Conservation (phyloP, 2,329 filamentous ascomycete species). For the Fragosphaeria purpurea region DNA sequence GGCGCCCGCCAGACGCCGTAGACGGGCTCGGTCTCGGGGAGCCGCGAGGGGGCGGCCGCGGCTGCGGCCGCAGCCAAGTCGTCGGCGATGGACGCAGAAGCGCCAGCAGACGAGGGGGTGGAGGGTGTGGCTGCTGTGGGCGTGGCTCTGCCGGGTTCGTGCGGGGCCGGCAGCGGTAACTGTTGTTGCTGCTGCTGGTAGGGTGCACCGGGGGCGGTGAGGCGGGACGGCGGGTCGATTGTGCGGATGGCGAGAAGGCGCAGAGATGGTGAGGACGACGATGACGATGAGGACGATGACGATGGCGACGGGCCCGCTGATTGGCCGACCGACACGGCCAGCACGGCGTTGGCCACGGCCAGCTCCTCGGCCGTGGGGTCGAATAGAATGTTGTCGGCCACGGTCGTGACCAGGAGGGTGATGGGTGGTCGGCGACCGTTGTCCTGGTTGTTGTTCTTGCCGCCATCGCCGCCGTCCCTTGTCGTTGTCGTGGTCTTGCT, state of each 20-base stretch:
- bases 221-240: constrained; percentile 62
- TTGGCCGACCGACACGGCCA: constrained; percentile 72
- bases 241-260: constrained; percentile 60
- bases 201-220: constrained; percentile 61
- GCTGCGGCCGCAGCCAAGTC: constrained; percentile 23
- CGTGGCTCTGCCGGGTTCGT: constrained; percentile 28
- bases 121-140: not conserved
- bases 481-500: not conserved
- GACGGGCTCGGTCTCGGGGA: constrained; percentile 43
- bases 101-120: no score
- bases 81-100: no score
- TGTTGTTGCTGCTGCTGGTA: constrained; percentile 36
- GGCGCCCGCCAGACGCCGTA: constrained; percentile 81
- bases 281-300: constrained; percentile 11
- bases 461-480: no score
- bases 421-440: constrained; percentile 56
- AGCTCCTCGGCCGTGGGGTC: constrained; percentile 88
- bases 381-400: constrained; percentile 84
- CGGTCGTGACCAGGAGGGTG: constrained; percentile 79
- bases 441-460: constrained; percentile 14
- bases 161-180: constrained; percentile 23
- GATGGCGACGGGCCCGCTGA: constrained; percentile 12
- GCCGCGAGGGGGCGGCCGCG: constrained; percentile 21
- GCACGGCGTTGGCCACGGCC: constrained; percentile 78
- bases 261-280: constrained; percentile 29